Base-by-base conservation (phyloP, 139 green algal species). In the Chlorokybus atmophyticus region DNA sequence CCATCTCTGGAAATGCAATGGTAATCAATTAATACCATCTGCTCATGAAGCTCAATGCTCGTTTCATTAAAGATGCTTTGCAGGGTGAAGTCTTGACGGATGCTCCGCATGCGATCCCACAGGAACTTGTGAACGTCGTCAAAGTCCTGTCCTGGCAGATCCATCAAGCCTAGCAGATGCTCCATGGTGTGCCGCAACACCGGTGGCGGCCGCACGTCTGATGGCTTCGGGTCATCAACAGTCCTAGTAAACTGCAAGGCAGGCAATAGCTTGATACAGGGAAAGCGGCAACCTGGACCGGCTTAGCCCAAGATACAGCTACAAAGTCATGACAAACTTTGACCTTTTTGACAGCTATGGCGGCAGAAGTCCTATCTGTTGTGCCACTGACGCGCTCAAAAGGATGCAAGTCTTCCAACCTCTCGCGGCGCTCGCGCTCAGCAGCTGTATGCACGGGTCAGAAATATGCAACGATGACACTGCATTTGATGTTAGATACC, bases 91-190 rank as follows among this genome's bases (percentile, higher is more conserved):
- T 90, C 82, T 53, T 82, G 74, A 14, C 82, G 76, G 26, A 94
- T 67, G 32, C 72, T 71, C 19, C 85, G 64, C 67, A 86, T 92
- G 8, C 85, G 67, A 62, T 93, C 85, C 85, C 85, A 93, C 57
- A 93, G 71, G 51, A 93, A 93, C 41, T 71, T 75, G 66, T 93
- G 84, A 28, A 85, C 61, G 31, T 70, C 5, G 7, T 62, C 32
- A 17, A 83, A 54, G 25, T 35, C 30, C 59, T 64, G 42, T 29
- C 71, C 60, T 21, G 10, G 54, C 29, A 57, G 57, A 40, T 79
- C 73, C 57, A 94, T 75, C 25, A 92, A 61, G 26, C 19, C 21
- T 0, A 76, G 61, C 50, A 94, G 75, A 67, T 93, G 68, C 2
- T 55, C 54, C 81, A 89, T 83, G 26, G 85, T 91, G 25, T 52